Base-by-base conservation (phyloP, 2,329 filamentous ascomycete genomes). In the Ilyonectria robusta region DNA sequence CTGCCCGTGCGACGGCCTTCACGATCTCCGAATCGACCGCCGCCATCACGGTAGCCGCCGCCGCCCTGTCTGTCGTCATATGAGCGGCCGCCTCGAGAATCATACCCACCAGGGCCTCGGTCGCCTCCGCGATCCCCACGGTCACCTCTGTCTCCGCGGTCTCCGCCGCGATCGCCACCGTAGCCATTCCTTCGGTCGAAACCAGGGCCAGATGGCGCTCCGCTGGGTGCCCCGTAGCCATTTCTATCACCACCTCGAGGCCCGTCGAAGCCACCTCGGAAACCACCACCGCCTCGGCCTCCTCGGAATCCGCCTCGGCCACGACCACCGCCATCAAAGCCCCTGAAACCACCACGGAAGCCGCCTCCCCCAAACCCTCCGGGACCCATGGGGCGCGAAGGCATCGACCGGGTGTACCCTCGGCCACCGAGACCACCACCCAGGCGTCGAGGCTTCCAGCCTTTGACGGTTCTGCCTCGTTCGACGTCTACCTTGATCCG, bases 401-500 rank as follows among this genome's bases (percentile, higher is more conserved):
- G 88, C 71, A 90, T 86, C 17, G 91, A 89, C 81, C 95, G 97
- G 64, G 95, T 98, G 82, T 98, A 98, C 71, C 94, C 93, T 76
- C 96, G 91, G 51, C 95, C 95, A 69, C 96, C 96, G 3, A 98
- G 89, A 53, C 96, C 96, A 72, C 96, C 96, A 65, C 95, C 96
- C 59, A 97, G 92, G 70, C 96, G 92, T 73, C 93, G 92, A 68
- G 96, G 96, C 78, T 93, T 93, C 96, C 96, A 99, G 55, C 93
- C 94, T 78, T 93, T 93, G 46, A 98, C 94, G 35, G 96, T 98
- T 74, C 96, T 92, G 73, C 96, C 96, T 78, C 96, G 92, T 83
- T 99, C 96, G 68, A 98, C 95, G 79, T 99, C 96, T 77, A 98
- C 94, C 78, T 97, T 90, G 77, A 98, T 93, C 76, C 92, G 91